Evolutionary conservation across 495 filamentous ascomycete genomes (phyloP), one percentile per base, ranked within the genome.

Genomic region (Aspergillus avenaceus): DNA sequence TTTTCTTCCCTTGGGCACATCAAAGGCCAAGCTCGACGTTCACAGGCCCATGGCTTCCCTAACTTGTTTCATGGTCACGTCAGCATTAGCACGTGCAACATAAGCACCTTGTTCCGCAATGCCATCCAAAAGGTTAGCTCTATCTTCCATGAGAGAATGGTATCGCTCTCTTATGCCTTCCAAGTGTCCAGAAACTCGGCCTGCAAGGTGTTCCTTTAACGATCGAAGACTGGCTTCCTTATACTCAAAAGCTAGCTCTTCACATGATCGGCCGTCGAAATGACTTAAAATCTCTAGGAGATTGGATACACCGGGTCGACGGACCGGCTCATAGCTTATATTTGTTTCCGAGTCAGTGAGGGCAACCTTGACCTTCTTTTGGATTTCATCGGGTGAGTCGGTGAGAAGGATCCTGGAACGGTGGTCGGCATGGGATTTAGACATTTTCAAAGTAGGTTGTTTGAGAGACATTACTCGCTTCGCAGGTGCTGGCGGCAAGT

Each of bases 401-500:
- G 83, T 91, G 46, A 98, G 78, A 13, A 92, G 71, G 54, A 98
- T 93, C 22, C 87, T 75, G 11, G 90, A 95, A 16, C 71, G 72
- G n/a, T 72, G 67, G 53, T 86, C 78, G 1, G 66, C 46, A 57
- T 90, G 79, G 3, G 90, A 96, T 67, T 98, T 98, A 40, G 89
- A 95, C 93, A 98, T 98, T 58, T 98, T 98, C 21, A 76, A 60
- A 2, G 55, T 55, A 1, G 93, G 91, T 13, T 88, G 65, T 26
- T 77, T 81, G 25, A 98, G 81, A 13, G 90, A 96, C 91, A 96
- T 96, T 42, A 98, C 76, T 54, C 95, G 80, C 50, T 84, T 88
- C 19, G 85, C 82, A 24, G 88, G 84, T 41, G 86, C 84, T 87
- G 50, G 19, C 28, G 16, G 13, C n/a, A 53, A 44, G 28, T 13